Conservation (phyloP, 805 yeast species). For the Ogataea salicorniae region DNA sequence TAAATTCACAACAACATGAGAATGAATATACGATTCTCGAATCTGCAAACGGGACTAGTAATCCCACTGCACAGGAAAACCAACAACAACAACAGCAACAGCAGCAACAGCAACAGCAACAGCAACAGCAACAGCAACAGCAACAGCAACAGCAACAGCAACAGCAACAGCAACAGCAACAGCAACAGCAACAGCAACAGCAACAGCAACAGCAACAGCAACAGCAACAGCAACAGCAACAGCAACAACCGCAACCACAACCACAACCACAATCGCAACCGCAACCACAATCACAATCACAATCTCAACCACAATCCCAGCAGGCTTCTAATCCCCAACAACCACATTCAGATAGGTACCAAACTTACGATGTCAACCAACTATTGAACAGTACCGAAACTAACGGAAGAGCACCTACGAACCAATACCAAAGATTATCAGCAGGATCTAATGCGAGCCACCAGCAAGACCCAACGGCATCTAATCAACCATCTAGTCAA, state of each 20-base stretch:
- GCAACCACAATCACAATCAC: background rate
- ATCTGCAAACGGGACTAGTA: background rate
- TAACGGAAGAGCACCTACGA: background rate
- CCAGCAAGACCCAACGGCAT: background rate
- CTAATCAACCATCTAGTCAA: background rate
- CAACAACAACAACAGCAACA: slow-evolving; percentile 4
- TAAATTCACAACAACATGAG: background rate
- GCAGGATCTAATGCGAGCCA: background rate
- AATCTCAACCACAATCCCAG: background rate
- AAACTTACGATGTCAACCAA: slow-evolving; percentile 13
- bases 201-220: slow-evolving; percentile 8
- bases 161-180: background rate
- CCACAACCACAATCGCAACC: background rate
- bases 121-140: slow-evolving; percentile 3
- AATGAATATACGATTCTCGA: background rate
- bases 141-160: slow-evolving; percentile 2
- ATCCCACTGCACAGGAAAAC: background rate
- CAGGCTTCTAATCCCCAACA: background rate
- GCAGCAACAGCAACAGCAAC: background rate
- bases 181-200: background rate
- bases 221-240: slow-evolving; percentile 6
- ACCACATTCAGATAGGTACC: slow-evolving; percentile 12
- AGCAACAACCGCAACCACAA: background rate
- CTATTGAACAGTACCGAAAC: slow-evolving; percentile 6
- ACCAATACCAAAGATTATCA: slow-evolving; percentile 2